A percentile compares a stretch with the other conserved stretches of the same genome.
Evolutionary conservation across 306 rosid genomes (phyloP).

Genomic region (Mimosa bimucronata): DNA sequence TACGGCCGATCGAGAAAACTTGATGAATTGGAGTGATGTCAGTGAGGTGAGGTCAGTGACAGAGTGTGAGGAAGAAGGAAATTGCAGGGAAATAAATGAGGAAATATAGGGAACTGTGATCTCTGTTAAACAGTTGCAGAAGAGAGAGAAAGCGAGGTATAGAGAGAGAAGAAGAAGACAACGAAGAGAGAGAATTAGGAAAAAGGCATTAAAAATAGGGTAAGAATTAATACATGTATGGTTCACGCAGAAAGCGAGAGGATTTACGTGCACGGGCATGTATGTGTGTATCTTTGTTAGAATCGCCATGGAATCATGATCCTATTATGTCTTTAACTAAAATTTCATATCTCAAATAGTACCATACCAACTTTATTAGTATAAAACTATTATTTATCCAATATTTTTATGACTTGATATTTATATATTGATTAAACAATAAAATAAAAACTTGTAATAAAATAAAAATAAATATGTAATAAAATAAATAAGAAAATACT

Average conservation of each 20-base stretch:
- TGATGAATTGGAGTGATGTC: constrained; percentile 43
- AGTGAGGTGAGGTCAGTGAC: constrained; percentile 30
- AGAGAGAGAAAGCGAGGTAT: constrained; percentile 29
- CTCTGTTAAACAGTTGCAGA: constrained; percentile 52
- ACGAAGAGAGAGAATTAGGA: background rate
- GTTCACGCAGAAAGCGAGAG: background rate
- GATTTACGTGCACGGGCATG: background rate
- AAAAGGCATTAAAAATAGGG: background rate
- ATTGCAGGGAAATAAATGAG: constrained; percentile 43
- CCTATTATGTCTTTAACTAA: background rate
- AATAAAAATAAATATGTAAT: too few relatives aligned
- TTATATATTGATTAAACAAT: too few relatives aligned
- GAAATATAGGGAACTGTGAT: constrained; percentile 57
- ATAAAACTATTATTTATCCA: too few relatives aligned
- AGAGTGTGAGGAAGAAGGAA: constrained; percentile 35
- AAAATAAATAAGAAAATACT: too few relatives aligned
- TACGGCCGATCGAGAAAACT: constrained; percentile 37
- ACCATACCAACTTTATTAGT: too few relatives aligned
- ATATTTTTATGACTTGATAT: too few relatives aligned
- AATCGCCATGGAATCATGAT: background rate
- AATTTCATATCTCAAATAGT: background rate
- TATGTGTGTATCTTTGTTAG: background rate
- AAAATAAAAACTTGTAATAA: too few relatives aligned
- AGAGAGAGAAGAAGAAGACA: background rate
- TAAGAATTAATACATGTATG: background rate